Evolutionary conservation across 75 land plant genomes (phyloP), one percentile per base, ranked within the genome.

Genomic region (Pinus albicaulis): DNA sequence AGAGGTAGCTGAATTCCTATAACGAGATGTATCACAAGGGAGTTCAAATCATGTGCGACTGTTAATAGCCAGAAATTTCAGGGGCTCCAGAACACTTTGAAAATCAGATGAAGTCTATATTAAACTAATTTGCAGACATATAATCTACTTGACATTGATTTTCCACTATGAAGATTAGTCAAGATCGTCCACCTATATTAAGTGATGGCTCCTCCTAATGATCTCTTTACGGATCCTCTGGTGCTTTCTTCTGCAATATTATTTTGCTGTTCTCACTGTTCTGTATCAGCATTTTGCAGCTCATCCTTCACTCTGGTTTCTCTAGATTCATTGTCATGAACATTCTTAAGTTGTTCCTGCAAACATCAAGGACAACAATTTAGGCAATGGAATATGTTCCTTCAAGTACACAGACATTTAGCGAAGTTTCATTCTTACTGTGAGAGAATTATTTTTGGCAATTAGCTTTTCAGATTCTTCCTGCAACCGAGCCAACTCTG

Each of bases 381-480:
- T 57, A 57, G n/a, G 4, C n/a, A n/a, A 57, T 19, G 59, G 7
- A 57, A 17, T 20, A 4, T 12, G 1, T 57, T 20, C 59, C 19
- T 57, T n/a, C 19, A 57, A 57, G 53, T 48, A 57, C 20, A 57
- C 59, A 57, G 59, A 17, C 12, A n/a, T 57, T n/a, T 57, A n/a
- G 59, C 22, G 0, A 57, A 19, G 59, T 19, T 57, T 22, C 5
- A 57, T 5, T 57, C 59, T 57, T 53, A 90, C 92, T 86, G 80
- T 83, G 6, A 94, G 74, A 75, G 92, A 81, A 26, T 83, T 69
- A 78, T 94, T 94, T 73, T 92, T 86, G 24, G 82, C 55, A 64
- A 78, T 72, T 71, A 94, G 86, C 63, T 87, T 85, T 65, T 90
- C 90, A 80, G 85, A 87, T 26, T 94, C 91, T 28, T 88, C 88